Evolutionary conservation across 371 early-diverging fungal genomes (phyloP), one percentile per base, ranked within the genome.

Genomic region (Blakeslea trispora): DNA sequence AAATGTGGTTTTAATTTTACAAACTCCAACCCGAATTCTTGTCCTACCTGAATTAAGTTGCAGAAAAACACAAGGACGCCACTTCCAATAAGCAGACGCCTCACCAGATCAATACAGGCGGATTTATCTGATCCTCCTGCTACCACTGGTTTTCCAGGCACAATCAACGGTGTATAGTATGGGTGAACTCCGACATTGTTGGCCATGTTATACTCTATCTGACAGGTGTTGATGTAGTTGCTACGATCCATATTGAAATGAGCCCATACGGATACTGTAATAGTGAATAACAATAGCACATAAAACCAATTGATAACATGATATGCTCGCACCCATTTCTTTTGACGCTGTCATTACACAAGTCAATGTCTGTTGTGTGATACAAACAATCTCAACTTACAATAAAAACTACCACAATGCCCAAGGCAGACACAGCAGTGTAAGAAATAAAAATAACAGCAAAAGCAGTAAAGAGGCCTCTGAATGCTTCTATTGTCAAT

Each of bases 281-380:
- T 57, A 8, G 66, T 66, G n/a, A 75, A 57, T 3, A 69, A 32
- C 21, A 68, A 35, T 2, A 72, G 42, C 15, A 72, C 74, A 52
- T 68, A 68, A 49, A 74, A 68, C 74, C 74, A 74, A 52, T 74
- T 68, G n/a, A 58, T n/a, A 22, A 71, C 49, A 41, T 71, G 71
- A 57, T 71, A 71, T 4, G 66, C 49, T 14, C 68, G 63, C 13
- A 74, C 66, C 53, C 68, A 17, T 19, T 45, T 68, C 41, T 68
- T 62, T 9, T 55, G 57, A 69, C 67, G 67, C 71, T 71, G n/a
- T n/a, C n/a, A n/a, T n/a, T n/a, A n/a, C n/a, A n/a, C n/a, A n/a
- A n/a, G n/a, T n/a, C n/a, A n/a, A n/a, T n/a, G n/a, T n/a, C n/a
- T n/a, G n/a, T n/a, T n/a, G n/a, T n/a, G 50, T 54, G 10, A 24